These are phyloP conservation scores for Euphorbia celastroides DNA, from an alignment of 441 rosid species.

Conservation along the genomic window DNA sequence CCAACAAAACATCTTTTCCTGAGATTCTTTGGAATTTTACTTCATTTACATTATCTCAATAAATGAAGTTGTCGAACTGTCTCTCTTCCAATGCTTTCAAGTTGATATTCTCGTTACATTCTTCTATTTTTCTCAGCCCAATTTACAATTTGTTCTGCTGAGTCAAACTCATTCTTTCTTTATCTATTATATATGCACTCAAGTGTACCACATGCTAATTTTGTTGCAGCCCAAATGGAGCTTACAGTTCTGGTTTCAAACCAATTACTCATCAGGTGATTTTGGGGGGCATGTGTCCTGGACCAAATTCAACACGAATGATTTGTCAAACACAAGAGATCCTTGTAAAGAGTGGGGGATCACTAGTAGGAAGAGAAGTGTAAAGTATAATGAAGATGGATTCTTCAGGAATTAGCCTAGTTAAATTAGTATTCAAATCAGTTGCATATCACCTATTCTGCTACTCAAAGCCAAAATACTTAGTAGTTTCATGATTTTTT, in stretches of 20 bases:
- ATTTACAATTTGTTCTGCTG: neutral
- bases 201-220: constrained; percentile 1
- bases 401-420: neutral
- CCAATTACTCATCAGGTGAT: constrained; percentile 98
- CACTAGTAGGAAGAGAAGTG: neutral
- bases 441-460: constrained; percentile 5
- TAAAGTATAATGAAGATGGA: neutral
- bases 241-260: constrained; percentile 89
- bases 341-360: neutral
- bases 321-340: neutral
- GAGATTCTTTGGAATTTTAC: neutral
- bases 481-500: neutral
- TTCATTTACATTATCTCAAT: neutral
- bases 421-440: neutral
- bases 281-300: constrained; percentile 48
- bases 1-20: neutral
- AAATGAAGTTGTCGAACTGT: neutral
- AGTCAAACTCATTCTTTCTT: constrained; percentile 8
- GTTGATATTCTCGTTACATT: neutral
- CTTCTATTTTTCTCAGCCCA: neutral
- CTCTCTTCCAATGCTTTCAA: neutral
- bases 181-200: neutral
- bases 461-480: neutral
- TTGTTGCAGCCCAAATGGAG: constrained; percentile 85
- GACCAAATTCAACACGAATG: constrained; percentile 2